Base-by-base conservation (phyloP, 306 rosid genomes). In the Sicyos baderoa region DNA sequence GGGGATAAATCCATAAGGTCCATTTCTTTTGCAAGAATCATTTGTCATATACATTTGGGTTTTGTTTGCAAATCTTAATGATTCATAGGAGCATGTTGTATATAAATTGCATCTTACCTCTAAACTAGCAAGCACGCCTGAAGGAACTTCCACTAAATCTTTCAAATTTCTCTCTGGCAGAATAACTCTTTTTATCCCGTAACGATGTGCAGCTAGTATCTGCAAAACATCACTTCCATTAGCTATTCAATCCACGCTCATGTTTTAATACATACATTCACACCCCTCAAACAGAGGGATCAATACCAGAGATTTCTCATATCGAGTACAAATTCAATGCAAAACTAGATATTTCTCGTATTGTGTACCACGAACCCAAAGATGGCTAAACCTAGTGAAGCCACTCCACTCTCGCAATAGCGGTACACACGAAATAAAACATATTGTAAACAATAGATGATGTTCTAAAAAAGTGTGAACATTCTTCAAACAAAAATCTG, bases 201-300 rank as follows among this genome's bases (percentile, higher is more conserved):
- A 81, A 66, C 97, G 91, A 68, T 90, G 97, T 13, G 99, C 99
- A 56, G 97, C 99, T 85, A 93, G 83, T 80, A 93, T 83, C 99
- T 93, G 85, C 76, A 76, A 18, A 66, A 72, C 49, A 57, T n/a
- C 54, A 76, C 75, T 40, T 54, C 61, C 23, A 78, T 53, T 37
- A 61, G 72, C 59, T 70, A 54, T 66, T 52, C 73, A 59, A 29
- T 16, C 47, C 18, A 25, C 37, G 10, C n/a, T 16, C 22, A 27
- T 6, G 13, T 16, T 7, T 59, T 57, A 13, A 54, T 54, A n/a
- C n/a, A n/a, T n/a, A n/a, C n/a, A n/a, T n/a, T n/a, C n/a, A n/a
- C n/a, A n/a, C n/a, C n/a, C n/a, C n/a, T n/a, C n/a, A n/a, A n/a
- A n/a, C n/a, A n/a, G n/a, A n/a, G n/a, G n/a, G n/a, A n/a, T n/a